Conservation (phyloP, 225 moss, liverwort and hornwort genomes). For the Sphagnum contortum region DNA sequence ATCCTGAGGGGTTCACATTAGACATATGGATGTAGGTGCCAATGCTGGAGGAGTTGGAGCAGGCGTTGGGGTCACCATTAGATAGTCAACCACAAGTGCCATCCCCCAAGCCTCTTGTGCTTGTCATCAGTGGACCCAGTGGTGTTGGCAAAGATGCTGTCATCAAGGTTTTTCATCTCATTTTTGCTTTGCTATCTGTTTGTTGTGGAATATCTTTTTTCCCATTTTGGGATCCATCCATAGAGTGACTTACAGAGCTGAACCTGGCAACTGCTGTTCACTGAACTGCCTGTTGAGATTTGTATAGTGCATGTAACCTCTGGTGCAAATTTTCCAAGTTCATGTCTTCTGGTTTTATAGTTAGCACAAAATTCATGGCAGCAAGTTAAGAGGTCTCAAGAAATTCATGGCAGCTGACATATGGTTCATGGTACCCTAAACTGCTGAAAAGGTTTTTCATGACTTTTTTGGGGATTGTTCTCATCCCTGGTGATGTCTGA, state of each 20-base stretch:
- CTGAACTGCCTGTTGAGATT: background rate
- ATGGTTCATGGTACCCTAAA: no score
- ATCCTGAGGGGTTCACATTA: background rate
- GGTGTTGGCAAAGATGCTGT: conserved; percentile 99
- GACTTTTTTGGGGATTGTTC: no score
- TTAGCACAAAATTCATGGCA: no score
- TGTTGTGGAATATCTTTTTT: no score
- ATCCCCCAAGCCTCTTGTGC: conserved; percentile 70
- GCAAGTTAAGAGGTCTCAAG: no score
- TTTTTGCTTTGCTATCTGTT: background rate
- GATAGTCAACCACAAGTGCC: conserved; percentile 62
- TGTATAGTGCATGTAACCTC: no score
- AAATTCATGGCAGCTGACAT: no score
- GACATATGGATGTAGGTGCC: conserved; percentile 26
- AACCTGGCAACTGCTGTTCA: background rate
- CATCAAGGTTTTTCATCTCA: conserved; percentile 43
- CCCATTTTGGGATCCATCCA: background rate
- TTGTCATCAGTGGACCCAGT: conserved; percentile 94
- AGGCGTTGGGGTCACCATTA: conserved; percentile 81
- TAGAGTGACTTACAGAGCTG: background rate
- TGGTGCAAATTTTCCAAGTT: no score
- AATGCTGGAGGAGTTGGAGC: conserved; percentile 75
- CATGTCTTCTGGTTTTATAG: no score
- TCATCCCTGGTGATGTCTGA: no score
- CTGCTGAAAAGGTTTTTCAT: no score